Conservation (phyloP, 164 flowering plant genomes). For the Macadamia tetraphylla region DNA sequence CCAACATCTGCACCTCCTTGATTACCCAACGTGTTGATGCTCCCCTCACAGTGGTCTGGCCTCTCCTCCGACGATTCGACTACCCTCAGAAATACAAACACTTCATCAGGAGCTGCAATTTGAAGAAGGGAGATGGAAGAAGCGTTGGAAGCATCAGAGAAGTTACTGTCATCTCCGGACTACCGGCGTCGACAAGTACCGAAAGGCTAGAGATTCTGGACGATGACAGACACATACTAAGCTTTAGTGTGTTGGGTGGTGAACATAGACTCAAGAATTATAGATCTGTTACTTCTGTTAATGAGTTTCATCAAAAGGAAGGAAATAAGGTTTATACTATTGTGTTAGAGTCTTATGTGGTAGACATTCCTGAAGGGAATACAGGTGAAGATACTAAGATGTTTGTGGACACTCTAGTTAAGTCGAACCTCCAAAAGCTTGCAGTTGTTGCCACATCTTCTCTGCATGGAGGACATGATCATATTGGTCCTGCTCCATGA, state of each 20-base stretch:
- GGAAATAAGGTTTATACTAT: slow-evolving; percentile 45
- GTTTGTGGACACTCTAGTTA: slow-evolving; percentile 72
- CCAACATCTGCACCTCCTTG: slow-evolving; percentile 54
- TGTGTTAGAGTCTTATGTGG: slow-evolving; percentile 66
- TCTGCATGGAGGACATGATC: no score
- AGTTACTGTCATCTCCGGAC: slow-evolving; percentile 63
- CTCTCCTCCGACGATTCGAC: slow-evolving; percentile 58
- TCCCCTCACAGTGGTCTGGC: slow-evolving; percentile 57
- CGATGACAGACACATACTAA: slow-evolving; percentile 53
- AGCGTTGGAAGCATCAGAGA: slow-evolving; percentile 63
- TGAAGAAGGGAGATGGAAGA: slow-evolving; percentile 46
- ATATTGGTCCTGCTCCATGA: no score
- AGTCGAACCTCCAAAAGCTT: slow-evolving; percentile 65
- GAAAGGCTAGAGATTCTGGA: slow-evolving; percentile 71
- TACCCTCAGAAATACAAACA: slow-evolving; percentile 72
- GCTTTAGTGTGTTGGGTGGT: slow-evolving; percentile 77
- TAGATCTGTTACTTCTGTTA: slow-evolving; percentile 57
- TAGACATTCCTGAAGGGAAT: slow-evolving; percentile 79
- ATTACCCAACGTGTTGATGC: slow-evolving; percentile 60
- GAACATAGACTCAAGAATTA: slow-evolving; percentile 66
- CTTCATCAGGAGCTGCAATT: slow-evolving; percentile 64
- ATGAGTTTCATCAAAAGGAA: slow-evolving; percentile 34
- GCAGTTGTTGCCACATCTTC: slow-evolving; percentile 42
- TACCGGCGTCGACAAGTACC: slow-evolving; percentile 74
- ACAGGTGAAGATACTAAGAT: slow-evolving; percentile 72